phyloP scores from a whole-genome alignment of 139 green algal species.

The Desmodesmus armatus region DNA sequence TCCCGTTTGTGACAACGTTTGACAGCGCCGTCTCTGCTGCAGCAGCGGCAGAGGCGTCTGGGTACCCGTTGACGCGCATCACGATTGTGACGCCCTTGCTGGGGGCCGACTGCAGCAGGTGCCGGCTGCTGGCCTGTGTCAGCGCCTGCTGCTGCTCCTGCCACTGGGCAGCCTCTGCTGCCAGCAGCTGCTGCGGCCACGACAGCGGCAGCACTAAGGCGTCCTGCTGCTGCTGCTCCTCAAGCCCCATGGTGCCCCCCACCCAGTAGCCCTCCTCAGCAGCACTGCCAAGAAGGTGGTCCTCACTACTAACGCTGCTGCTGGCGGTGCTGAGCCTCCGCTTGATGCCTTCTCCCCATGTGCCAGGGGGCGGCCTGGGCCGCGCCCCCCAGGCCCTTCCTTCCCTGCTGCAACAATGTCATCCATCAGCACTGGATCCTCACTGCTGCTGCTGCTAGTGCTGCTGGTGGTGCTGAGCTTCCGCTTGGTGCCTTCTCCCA shows the following conservation, averaged over 20 bases:
- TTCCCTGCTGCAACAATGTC: not conserved
- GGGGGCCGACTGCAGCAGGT: not conserved
- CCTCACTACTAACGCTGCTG: not conserved
- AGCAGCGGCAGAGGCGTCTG: not conserved
- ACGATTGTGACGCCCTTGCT: not conserved
- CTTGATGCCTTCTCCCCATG: too few species aligned
- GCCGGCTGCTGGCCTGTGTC: not conserved
- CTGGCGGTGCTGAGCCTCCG: not conserved
- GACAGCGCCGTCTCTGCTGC: not conserved
- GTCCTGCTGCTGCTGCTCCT: not conserved
- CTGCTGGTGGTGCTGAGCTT: not conserved
- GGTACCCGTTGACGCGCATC: slow-evolving; percentile 10
- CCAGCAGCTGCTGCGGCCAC: not conserved
- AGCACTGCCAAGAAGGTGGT: too few species aligned
- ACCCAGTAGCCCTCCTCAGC: too few species aligned
- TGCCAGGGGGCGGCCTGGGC: too few species aligned
- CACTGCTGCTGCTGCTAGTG: not conserved
- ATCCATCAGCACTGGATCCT: not conserved
- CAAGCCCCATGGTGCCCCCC: not conserved
- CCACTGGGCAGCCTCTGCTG: not conserved
- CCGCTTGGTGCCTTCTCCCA: too few species aligned
- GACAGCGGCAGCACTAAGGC: too few species aligned
- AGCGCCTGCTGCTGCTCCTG: not conserved
- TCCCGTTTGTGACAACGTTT: slow-evolving; percentile 10
- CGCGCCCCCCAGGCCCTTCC: not conserved